These are phyloP conservation scores for Capsicum pubescens DNA, from an alignment of 257 asterid species.

Conservation along the genomic window DNA sequence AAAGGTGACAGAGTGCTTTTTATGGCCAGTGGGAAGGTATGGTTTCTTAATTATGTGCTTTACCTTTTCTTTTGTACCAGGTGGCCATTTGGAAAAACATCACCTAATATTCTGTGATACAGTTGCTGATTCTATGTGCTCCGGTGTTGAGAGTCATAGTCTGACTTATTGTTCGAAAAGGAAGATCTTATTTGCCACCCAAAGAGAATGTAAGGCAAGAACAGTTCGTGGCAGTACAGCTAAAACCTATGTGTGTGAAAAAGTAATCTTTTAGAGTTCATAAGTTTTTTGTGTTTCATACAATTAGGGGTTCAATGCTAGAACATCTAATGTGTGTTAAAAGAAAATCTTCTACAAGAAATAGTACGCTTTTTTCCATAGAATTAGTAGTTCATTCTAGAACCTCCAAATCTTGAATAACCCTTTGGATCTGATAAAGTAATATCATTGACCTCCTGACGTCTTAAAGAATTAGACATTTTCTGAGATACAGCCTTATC, in stretches of 20 bases:
- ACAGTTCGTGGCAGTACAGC: not conserved
- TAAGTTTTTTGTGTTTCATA: not conserved
- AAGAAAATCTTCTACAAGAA: slow-evolving; percentile 3
- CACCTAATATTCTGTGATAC: not conserved
- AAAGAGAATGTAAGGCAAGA: not conserved
- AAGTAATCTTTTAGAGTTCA: not conserved
- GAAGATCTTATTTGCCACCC: not conserved
- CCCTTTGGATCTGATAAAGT: slow-evolving; percentile 8
- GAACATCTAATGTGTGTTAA: not conserved
- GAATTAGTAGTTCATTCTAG: slow-evolving; percentile 6
- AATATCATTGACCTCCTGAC: not conserved
- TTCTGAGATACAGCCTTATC: not conserved
- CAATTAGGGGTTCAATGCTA: not conserved
- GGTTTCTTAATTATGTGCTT: not conserved
- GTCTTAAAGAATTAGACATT: not conserved
- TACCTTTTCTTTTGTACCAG: slow-evolving; percentile 14
- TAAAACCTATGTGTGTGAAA: not conserved
- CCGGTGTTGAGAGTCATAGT: slow-evolving; percentile 10
- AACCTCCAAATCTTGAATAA: not conserved
- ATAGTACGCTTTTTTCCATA: not conserved
- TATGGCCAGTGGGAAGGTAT: slow-evolving; percentile 98
- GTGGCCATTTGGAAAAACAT: not conserved
- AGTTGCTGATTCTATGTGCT: slow-evolving; percentile 15
- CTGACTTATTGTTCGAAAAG: not conserved
- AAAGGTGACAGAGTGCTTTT: slow-evolving; percentile 89